Evolutionary conservation across 495 filamentous ascomycete species (phyloP), one percentile per base, ranked within the genome.

Genomic region (Aspergillus wentii): DNA sequence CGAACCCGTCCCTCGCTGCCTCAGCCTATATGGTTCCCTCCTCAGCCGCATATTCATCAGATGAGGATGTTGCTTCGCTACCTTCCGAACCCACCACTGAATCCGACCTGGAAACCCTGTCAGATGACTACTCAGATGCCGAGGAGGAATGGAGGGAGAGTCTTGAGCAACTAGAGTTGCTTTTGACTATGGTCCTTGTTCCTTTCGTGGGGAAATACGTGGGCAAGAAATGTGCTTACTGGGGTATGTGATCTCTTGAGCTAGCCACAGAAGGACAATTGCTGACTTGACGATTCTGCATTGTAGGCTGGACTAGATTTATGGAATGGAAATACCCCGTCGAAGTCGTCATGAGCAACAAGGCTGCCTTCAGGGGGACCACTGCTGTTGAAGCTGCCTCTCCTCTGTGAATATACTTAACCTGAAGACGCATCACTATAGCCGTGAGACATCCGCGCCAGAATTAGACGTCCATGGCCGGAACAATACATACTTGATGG

Each of bases 91-190:
- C 80, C 23, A 83, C 78, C 46, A 67, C 74, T 18, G 67, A 70
- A 23, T 79, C 82, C 36, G 66, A 71, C 38, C 69, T 71, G 31
- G 71, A 79, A 0, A 65, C 71, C n/a, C 69, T 80, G 44, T 70
- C 57, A 18, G 64, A 61, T 31, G 68, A 72, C 15, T 73, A 75
- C 46, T 84, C 80, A 18, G 88, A 94, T 53, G 92, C 92, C 13
- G 91, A 98, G 59, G 75, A 72, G 14, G 90, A 98, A 60, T 98
- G 92, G 92, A 82, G 86, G 46, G 87, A 88, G 52, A 89, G 83
- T 48, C 63, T 98, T 46, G 85, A 95, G 65, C 92, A 98, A 63
- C 62, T 97, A 31, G 87, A 98, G 71, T 67, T 98, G 33, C 68
- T 98, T 30, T 57, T 96, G 55, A 91, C 82, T 6, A 94, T 98